These are phyloP conservation scores for Coelastrella sp. DNA, from an alignment of 139 green algal genomes.

Conservation along the genomic window DNA sequence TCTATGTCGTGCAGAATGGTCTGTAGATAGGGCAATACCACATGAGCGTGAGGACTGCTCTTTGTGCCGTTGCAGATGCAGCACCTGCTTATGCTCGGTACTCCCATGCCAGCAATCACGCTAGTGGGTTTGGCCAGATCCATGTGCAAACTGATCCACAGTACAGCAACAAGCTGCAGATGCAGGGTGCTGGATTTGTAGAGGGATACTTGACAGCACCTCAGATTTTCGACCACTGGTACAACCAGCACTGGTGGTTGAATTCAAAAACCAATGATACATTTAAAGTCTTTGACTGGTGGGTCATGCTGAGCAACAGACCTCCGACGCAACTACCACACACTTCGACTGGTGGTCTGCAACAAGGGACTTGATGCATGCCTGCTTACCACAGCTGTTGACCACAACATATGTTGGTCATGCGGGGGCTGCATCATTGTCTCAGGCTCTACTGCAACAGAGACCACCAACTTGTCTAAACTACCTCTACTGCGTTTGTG, in stretches of 20 bases:
- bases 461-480: too few relatives aligned
- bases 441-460: too few relatives aligned
- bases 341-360: neutral
- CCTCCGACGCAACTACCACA: neutral
- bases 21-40: too few relatives aligned
- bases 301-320: neutral
- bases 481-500: too few relatives aligned
- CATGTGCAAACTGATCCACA: constrained; percentile 42
- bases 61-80: neutral
- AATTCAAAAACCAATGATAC: constrained; percentile 52
- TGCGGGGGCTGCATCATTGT: too few relatives aligned
- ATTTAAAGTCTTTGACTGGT: constrained; percentile 56
- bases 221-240: constrained; percentile 65
- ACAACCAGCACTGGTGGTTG: constrained; percentile 67
- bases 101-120: constrained; percentile 45
- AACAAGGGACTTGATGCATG: neutral
- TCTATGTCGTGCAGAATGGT: too few relatives aligned
- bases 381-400: too few relatives aligned
- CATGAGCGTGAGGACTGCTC: neutral
- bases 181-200: constrained; percentile 72
- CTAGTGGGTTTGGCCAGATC: constrained; percentile 74
- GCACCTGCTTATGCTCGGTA: constrained; percentile 53
- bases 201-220: constrained; percentile 65
- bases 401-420: too few relatives aligned
- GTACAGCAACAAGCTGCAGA: constrained; percentile 55